Base-by-base conservation (phyloP, 345 rosid species). In the Cochlearia excelsa region DNA sequence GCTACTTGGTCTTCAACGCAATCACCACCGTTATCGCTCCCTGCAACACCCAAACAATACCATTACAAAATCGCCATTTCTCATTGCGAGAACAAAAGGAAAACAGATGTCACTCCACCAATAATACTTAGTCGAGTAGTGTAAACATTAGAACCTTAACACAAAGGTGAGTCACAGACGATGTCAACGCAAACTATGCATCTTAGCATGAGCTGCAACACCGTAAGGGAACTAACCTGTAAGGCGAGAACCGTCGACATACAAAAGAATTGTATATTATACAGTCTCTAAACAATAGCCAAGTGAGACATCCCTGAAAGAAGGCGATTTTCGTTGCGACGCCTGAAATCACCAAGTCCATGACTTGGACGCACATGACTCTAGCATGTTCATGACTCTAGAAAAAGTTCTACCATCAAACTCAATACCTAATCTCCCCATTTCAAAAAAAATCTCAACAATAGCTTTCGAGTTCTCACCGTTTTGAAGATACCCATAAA, bases 11-110 rank as follows among this genome's bases (percentile, higher is more conserved):
- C 71, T 93, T 93, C 11, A 93, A 78, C 9, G 90, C 97, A 7
- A 93, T 84, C 67, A 93, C 82, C 46, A 89, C 99, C 97, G 87
- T 93, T 49, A 93, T 89, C 30, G 99, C 99, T 70, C 99, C 97
- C 99, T 93, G 80, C 60, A 53, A 51, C 35, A 49, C n/a, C n/a
- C n/a, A 4, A 2, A 1, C 6, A 39, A 46, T 46, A 23, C 9
- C 8, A 38, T 66, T 60, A 57, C 50, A 30, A 46, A 45, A 71
- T 46, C 40, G 16, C 37, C 54, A 54, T 26, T 3, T 0, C 43
- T 71, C 65, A 93, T 95, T 96, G 89, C 99, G 29, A 93, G 47
- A 23, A 89, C 95, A 66, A 95, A 89, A 63, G 88, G 90, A n/a
- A 73, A 93, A 93, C 72, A 93, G 68, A 71, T n/a, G 99, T 79